These are phyloP conservation scores for Notholithocarpus densiflorus DNA, from an alignment of 306 rosid species.

Conservation along the genomic window DNA sequence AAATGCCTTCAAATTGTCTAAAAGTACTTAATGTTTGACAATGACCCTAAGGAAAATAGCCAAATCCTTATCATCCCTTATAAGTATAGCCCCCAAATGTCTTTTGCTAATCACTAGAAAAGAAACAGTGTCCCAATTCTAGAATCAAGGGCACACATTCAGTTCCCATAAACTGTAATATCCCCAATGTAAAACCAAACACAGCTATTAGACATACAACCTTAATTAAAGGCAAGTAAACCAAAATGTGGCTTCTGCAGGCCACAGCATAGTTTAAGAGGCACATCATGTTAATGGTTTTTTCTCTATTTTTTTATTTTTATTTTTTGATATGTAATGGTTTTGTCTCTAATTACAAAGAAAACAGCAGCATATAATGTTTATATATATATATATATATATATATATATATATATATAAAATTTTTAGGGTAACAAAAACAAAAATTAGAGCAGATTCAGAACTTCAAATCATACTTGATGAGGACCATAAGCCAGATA, in stretches of 20 bases:
- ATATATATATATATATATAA: too few species aligned
- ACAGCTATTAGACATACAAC: not conserved
- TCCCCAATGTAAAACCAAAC: constrained; percentile 4
- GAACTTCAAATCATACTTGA: not conserved
- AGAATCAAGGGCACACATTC: not conserved
- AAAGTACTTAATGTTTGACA: not conserved
- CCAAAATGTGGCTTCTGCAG: constrained; percentile 9
- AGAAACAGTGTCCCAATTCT: not conserved
- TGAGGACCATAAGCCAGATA: not conserved
- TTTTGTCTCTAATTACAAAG: too few species aligned
- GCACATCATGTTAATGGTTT: not conserved
- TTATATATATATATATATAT: too few species aligned
- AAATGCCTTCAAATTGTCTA: not conserved
- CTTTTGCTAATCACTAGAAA: not conserved
- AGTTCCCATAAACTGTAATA: not conserved
- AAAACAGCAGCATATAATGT: too few species aligned
- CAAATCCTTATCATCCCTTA: not conserved
- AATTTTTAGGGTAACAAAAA: not conserved
- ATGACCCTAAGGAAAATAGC: not conserved
- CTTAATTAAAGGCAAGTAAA: constrained; percentile 5
- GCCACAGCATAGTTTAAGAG: not conserved
- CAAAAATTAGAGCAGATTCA: not conserved
- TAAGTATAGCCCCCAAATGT: not conserved
- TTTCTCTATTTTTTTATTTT: too few species aligned
- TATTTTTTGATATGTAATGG: too few species aligned